Evolutionary conservation across 768 basidiomycete genomes (phyloP).

Genomic region (Leccinellum albellum): DNA sequence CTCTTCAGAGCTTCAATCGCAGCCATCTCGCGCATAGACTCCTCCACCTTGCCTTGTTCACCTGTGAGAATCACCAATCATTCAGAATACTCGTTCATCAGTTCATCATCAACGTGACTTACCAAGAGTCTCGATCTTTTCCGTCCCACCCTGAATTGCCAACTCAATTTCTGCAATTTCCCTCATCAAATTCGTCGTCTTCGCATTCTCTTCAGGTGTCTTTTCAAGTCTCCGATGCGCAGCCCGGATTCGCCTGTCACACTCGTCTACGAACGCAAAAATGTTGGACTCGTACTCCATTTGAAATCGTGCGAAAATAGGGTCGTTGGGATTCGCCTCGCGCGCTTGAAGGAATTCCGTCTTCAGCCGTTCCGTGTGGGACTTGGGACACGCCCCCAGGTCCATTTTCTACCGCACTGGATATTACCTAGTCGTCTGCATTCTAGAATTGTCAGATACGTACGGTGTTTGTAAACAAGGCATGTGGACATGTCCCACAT

Average conservation of each 20-base stretch:
- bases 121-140: constrained; percentile 95
- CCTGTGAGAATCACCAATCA: constrained; percentile 44
- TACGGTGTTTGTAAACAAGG: constrained; percentile 96
- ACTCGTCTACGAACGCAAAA: constrained; percentile 95
- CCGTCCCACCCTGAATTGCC: constrained; percentile 97
- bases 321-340: constrained; percentile 71
- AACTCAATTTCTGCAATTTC: constrained; percentile 99
- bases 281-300: constrained; percentile 96
- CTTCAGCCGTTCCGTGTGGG: constrained; percentile 91
- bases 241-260: constrained; percentile 91
- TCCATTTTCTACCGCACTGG: constrained; percentile 84
- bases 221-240: constrained; percentile 96
- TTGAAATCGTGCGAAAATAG: constrained; percentile 84
- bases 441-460: constrained; percentile 29
- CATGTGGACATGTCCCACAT: constrained; percentile 97
- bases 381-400: constrained; percentile 93
- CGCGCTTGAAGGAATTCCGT: constrained; percentile 82
- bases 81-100: constrained; percentile 1
- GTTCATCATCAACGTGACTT: constrained; percentile 25
- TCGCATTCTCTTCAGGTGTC: constrained; percentile 99
- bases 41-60: constrained; percentile 98
- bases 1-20: constrained; percentile 97
- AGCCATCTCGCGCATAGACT: constrained; percentile 96
- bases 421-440: constrained; percentile 1
- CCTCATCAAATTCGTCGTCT: constrained; percentile 97